These are phyloP conservation scores for Lecanicillium sp. DNA, from an alignment of 2,329 filamentous ascomycete species.

Conservation along the genomic window DNA sequence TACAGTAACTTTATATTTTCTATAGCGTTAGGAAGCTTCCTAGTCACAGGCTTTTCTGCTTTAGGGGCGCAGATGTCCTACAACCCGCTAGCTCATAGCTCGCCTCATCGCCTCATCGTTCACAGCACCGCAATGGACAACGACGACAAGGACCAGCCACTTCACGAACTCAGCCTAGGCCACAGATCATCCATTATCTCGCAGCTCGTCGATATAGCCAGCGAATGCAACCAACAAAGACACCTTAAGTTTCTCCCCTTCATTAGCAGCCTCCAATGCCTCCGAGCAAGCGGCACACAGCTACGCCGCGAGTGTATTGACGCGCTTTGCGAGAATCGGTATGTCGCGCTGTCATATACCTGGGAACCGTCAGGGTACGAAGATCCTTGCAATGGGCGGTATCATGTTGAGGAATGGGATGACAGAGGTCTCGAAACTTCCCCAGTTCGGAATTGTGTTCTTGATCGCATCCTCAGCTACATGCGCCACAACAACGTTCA, in stretches of 20 bases:
- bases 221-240: conserved; percentile 9
- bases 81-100: too few relatives aligned
- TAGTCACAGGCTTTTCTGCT: too few relatives aligned
- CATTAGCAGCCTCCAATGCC: conserved; percentile 4
- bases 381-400: conserved; percentile 9
- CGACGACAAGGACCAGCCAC: conserved; percentile 11
- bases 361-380: conserved; percentile 14
- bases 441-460: conserved; percentile 16
- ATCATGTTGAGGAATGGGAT: conserved; percentile 10
- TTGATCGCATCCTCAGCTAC: conserved; percentile 16
- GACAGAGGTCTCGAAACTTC: conserved; percentile 8
- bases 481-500: conserved; percentile 14
- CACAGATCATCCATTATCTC: conserved; percentile 9
- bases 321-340: conserved; percentile 6
- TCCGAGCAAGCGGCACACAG: background rate
- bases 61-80: too few relatives aligned
- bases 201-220: conserved; percentile 12
- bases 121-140: background rate
- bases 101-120: too few relatives aligned
- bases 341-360: conserved; percentile 17
- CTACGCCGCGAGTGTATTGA: conserved; percentile 1
- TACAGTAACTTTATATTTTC: too few relatives aligned
- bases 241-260: conserved; percentile 8
- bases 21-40: too few relatives aligned
- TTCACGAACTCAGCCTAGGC: conserved; percentile 8